Evolutionary conservation across 306 rosid genomes (phyloP).

Genomic region (Aeschynomene evenia): DNA sequence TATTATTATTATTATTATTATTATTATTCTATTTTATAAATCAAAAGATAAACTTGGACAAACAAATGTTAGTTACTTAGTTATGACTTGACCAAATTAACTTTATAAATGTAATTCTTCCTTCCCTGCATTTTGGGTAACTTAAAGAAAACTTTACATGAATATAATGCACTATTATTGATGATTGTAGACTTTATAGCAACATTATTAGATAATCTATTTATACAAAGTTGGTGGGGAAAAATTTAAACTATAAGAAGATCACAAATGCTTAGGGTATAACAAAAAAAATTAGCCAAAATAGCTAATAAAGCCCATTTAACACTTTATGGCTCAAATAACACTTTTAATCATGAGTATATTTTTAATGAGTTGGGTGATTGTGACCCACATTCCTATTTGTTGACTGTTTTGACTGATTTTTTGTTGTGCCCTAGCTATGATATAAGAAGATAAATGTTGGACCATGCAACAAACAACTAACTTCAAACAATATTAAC

Average conservation of each 20-base stretch:
- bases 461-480: conserved; percentile 34
- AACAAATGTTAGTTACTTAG: conserved; percentile 6
- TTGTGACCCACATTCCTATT: no score
- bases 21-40: no score
- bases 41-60: background rate
- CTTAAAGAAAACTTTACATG: background rate
- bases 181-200: conserved; percentile 7
- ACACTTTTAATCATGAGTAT: no score
- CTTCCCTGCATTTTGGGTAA: conserved; percentile 7
- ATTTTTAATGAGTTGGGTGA: no score
- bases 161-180: background rate
- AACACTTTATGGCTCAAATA: no score
- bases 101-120: conserved; percentile 23
- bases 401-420: no score
- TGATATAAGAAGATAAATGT: conserved; percentile 17
- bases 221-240: background rate
- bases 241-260: background rate
- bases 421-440: no score
- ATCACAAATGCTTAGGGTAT: no score
- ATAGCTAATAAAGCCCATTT: no score
- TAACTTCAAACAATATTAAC: conserved; percentile 12
- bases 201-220: no score
- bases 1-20: no score
- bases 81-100: conserved; percentile 20
- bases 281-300: no score